Percentiles rank a stretch among this genome's conserved stretches.
Conservation (phyloP, 2,329 filamentous ascomycete species). For the Ascochyta viciae-villosae region DNA sequence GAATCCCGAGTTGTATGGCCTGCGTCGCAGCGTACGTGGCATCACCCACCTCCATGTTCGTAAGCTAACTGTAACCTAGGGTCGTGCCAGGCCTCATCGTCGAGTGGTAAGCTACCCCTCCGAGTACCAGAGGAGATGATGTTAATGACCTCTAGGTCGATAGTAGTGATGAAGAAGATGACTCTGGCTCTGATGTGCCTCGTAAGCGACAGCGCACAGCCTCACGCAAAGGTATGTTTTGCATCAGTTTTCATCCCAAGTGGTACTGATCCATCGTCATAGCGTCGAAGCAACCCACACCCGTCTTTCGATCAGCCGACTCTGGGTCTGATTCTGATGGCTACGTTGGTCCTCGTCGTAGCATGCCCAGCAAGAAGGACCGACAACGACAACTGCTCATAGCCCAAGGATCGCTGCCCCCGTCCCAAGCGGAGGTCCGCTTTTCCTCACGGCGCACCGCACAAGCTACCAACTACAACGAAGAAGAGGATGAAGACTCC, state of each 20-base stretch:
- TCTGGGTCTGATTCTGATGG: constrained; percentile 68
- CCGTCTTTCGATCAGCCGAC: constrained; percentile 64
- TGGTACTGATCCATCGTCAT: constrained; percentile 58
- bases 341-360: constrained; percentile 79
- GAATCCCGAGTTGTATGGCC: constrained; percentile 93
- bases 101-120: constrained; percentile 60
- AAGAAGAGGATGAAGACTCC: constrained; percentile 67
- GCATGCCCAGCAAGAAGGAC: constrained; percentile 74
- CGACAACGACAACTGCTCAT: constrained; percentile 72
- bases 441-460: constrained; percentile 89
- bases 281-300: constrained; percentile 59
- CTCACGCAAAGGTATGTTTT: constrained; percentile 66
- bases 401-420: constrained; percentile 65
- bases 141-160: constrained; percentile 58
- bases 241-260: constrained; percentile 19
- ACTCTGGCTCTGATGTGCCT: constrained; percentile 66
- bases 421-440: constrained; percentile 79
- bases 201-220: constrained; percentile 72
- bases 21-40: constrained; percentile 83
- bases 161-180: constrained; percentile 72
- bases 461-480: constrained; percentile 73
- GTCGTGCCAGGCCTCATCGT: constrained; percentile 67
- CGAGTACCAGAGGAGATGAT: constrained; percentile 15
- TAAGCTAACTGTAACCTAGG: constrained; percentile 52
- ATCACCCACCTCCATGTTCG: constrained; percentile 14